Evolutionary conservation across 2,329 filamentous ascomycete species (phyloP), one percentile per base, ranked within the genome.

Genomic region (Stachybotrys elegans): DNA sequence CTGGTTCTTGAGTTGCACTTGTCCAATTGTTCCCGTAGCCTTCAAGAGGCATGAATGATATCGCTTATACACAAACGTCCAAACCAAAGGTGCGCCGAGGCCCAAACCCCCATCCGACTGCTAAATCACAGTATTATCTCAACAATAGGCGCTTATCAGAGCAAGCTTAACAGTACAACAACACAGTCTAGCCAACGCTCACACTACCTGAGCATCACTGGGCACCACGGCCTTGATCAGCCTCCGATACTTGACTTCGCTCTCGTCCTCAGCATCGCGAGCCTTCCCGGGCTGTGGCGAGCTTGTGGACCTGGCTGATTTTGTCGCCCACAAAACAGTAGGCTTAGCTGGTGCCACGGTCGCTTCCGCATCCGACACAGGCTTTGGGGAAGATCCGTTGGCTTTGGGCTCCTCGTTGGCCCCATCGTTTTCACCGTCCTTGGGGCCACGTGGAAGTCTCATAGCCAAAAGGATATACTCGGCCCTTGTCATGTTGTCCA

Each of bases 401-500:
- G 57, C 55, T 44, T 55, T 65, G 23, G 51, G 48, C 29, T 66
- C 63, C 17, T 68, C 61, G 17, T 44, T 45, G 11, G 44, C 48
- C 5, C 51, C 52, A 11, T 63, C 59, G 25, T 57, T 59, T 2
- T 65, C 61, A n/a, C 55, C 53, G 4, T 63, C 60, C 20, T 56
- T 52, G 6, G 49, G 50, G 14, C 49, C 61, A 40, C 72, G 72
- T 1, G 81, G 81, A 13, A 86, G 67, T 39, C 80, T 73, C 81
- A 85, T 85, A 11, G 82, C 82, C 22, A 86, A 66, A 19, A 85
- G 63, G 4, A 85, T 71, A 54, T 84, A 85, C 60, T 85, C 81
- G 13, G 80, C 81, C 25, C 83, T 72, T 8, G 80, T 84, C 73
- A 81, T 83, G 49, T 77, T 82, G 47, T 79, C 75, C 81, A 86